Evolutionary conservation across 2,329 filamentous ascomycete species (phyloP).

Genomic region (Sporothrix pseudoabietina): DNA sequence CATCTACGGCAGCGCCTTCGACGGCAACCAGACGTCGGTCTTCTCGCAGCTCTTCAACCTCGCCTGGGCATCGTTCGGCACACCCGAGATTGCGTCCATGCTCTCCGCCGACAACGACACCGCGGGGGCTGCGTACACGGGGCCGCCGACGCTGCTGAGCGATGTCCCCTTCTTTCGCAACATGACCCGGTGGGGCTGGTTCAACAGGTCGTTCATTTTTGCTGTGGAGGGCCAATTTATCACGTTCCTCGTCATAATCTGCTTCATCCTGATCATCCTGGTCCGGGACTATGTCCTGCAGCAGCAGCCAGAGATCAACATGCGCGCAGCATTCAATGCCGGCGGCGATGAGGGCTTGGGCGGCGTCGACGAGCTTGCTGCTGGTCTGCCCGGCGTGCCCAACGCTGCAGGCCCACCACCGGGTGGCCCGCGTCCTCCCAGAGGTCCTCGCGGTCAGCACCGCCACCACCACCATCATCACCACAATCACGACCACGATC

Average conservation of each 20-base stretch:
- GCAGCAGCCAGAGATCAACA: constrained; percentile 90
- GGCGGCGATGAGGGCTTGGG: constrained; percentile 29
- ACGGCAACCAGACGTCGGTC: constrained; percentile 42
- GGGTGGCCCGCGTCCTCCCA: background rate
- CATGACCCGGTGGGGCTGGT: constrained; percentile 66
- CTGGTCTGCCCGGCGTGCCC: background rate
- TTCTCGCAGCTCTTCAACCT: constrained; percentile 41
- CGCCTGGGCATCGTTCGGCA: constrained; percentile 37
- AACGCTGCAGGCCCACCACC: background rate
- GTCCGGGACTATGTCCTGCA: constrained; percentile 98
- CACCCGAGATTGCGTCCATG: constrained; percentile 33
- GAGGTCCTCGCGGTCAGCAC: background rate
- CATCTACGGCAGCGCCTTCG: background rate
- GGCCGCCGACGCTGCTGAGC: constrained; percentile 55
- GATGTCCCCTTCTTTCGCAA: constrained; percentile 60
- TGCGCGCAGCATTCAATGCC: constrained; percentile 65
- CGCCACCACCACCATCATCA: constrained; percentile 6
- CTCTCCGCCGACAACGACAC: constrained; percentile 35
- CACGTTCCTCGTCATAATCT: constrained; percentile 85
- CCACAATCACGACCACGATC: background rate
- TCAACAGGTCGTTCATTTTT: constrained; percentile 80
- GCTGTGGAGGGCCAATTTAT: constrained; percentile 92
- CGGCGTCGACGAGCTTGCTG: background rate
- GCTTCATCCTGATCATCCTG: constrained; percentile 94
- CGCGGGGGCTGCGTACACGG: constrained; percentile 31